Base-by-base conservation (phyloP, 2,329 filamentous ascomycete species). In the Sclerotinia glacialis region DNA sequence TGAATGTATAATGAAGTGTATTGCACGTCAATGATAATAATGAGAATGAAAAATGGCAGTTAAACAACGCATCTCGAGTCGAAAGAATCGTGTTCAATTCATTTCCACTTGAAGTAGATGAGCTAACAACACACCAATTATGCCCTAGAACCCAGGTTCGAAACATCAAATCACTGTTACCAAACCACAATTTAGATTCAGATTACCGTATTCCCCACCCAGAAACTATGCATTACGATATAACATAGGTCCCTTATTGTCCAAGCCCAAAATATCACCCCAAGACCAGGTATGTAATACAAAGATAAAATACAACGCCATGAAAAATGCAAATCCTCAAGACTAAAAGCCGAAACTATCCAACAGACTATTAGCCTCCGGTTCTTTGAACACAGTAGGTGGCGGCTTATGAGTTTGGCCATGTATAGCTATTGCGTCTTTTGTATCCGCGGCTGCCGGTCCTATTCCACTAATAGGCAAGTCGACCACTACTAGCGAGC, bases 261-360 rank as follows among this genome's bases (percentile, higher is more conserved):
- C 44, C 58, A 61, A 61, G 18, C 14, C 31, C 44, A 26, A 49
- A 46, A 49, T 18, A 34, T 61, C 14, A 34, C 28, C 44, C n/a
- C 28, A 47, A 60, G 44, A 49, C 14, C 44, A 37, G n/a, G 28
- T 49, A 61, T 61, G 58, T 49, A 37, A 47, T 37, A 37, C 31
- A 59, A 34, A 26, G 26, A 6, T 18, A 60, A 34, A 60, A 31
- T 49, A 14, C 9, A 49, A 61, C 58, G 44, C 58, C 58, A 26
- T 61, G 1, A 9, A 49, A 21, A 61, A 61, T 26, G 16, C 14
- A 3, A 40, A 23, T 26, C 23, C 60, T 42, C 23, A 16, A 52
- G 14, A 28, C 67, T 78, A 98, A 76, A 98, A 95, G 1, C 94
- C 94, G 83, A 98, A 98, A 77, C 86, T 93, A 81, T 98, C 94